Conservation (phyloP, 306 rosid genomes). For the Trichosanthes truncata region DNA sequence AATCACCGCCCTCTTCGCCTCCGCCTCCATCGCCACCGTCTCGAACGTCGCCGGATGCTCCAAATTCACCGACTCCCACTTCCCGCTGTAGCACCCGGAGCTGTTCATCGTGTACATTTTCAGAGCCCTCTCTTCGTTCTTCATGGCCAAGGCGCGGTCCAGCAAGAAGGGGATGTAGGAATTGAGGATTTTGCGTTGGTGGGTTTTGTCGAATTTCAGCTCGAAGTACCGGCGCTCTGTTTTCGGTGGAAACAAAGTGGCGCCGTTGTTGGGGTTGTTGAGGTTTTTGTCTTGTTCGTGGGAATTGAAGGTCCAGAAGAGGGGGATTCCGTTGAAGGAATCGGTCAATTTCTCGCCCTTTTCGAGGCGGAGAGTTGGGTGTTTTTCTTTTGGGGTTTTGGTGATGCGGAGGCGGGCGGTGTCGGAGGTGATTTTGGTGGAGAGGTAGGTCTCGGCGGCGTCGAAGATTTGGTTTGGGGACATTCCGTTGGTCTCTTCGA, state of each 20-base stretch:
- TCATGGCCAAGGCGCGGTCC: slow-evolving; percentile 30
- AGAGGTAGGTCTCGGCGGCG: slow-evolving; percentile 60
- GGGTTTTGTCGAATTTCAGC: slow-evolving; percentile 48
- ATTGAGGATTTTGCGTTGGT: slow-evolving; percentile 22
- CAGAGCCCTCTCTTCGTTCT: slow-evolving; percentile 33
- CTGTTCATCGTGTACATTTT: slow-evolving; percentile 61
- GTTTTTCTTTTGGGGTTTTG: slow-evolving; percentile 49
- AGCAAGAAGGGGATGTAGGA: slow-evolving; percentile 48
- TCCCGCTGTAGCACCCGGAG: slow-evolving; percentile 19
- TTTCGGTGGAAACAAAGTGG: slow-evolving; percentile 4
- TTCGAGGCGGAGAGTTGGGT: slow-evolving; percentile 41
- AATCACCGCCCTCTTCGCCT: slow-evolving; percentile 24
- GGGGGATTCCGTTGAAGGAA: slow-evolving; percentile 21
- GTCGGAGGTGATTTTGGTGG: slow-evolving; percentile 37
- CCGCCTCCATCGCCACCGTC: slow-evolving; percentile 65
- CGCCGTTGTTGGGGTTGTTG: slow-evolving; percentile 6
- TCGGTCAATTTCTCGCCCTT: slow-evolving; percentile 53
- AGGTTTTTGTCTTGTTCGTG: slow-evolving; percentile 25
- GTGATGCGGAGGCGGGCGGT: slow-evolving; percentile 46
- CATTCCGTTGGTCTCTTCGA: slow-evolving; percentile 52
- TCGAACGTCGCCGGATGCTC: slow-evolving; percentile 81
- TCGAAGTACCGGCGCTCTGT: slow-evolving; percentile 48
- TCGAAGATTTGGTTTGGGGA: slow-evolving; percentile 57
- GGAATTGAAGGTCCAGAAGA: slow-evolving; percentile 40
- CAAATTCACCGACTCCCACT: slow-evolving; percentile 67